Evolutionary conservation across 371 early-diverging fungal genomes (phyloP), one percentile per base, ranked within the genome.

Genomic region (Mucor mucedo): DNA sequence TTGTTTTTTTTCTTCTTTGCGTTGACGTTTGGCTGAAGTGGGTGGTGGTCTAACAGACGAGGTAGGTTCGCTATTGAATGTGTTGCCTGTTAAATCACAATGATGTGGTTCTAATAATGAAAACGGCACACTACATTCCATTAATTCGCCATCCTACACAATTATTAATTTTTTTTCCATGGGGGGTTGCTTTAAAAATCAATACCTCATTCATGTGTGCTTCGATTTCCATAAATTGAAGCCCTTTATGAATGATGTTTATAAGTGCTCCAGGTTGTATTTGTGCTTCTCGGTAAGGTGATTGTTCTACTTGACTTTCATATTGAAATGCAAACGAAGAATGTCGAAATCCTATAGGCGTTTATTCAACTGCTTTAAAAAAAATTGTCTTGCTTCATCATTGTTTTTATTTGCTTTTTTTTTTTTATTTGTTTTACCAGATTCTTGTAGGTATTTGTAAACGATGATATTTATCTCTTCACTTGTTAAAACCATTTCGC

Each of bases 401-500:
- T 48, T 10, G 27, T 29, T 11, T 48, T 9, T 32, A 60, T 14
- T 47, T 52, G 2, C 4, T 38, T 28, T 2, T 53, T 48, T 27
- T 28, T 56, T 33, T 57, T 28, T 56, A 16, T 61, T 55, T 35
- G 35, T 8, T 50, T 29, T 74, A 93, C 95, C 97, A 42, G 95
- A 95, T 75, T 97, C 98, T 65, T 91, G 86, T 47, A 97, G 84
- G 70, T 97, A 97, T 66, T 96, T 84, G 75, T 90, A 94, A 47
- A 97, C 87, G 50, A 97, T 87, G 72, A 95, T 94, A 79, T 97
- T 97, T 61, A 97, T 91, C 78, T 96, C 94, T 63, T 96, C 96
- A 72, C 91, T 90, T 40, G 92, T 92, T 33, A 95, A 86, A 39
- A 86, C 85, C 91, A 90, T 90, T 58, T 53, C 55, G 48, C 55